Base-by-base conservation (phyloP, 75 land plant species). In the Picea sitchensis region DNA sequence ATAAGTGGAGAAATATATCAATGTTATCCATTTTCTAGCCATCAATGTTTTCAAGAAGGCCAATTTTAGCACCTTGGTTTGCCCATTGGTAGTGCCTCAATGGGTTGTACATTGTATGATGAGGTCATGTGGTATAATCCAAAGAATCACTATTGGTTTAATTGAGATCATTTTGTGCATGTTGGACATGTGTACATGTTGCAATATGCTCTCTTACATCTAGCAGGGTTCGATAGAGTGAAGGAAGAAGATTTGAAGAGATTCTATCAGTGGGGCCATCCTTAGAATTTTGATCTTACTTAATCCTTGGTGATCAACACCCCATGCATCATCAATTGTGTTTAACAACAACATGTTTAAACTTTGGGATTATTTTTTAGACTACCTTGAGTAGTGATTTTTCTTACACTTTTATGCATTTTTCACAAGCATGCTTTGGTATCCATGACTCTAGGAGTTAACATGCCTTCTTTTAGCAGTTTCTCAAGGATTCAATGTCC, bases 221-320 rank as follows among this genome's bases (percentile, higher is more conserved):
- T 85, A 0, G 85, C 87, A 0, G 85, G 85, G 15, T 83, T 80
- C 59, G 85, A 86, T 78, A 80, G 82, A 31, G 87, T 86, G 58
- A 11, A 68, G 81, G 87, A 88, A 65, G 94, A 90, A 63, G 96
- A 94, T 86, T 81, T 95, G 87, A 91, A 90, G 85, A 62, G 59
- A 15, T 95, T 95, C 82, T 84, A 96, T 20, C 98, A 95, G 76
- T 95, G 95, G 95, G 94, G 83, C 81, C 95, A 95, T 76, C 98
- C 98, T 18, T 96, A 95, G 80, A 95, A 95, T 78, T 95, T 95
- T 79, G 98, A 95, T 26, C 26, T 26, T 26, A 26, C 26, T 26
- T 26, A 26, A 26, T 26, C 26, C 26, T 26, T 26, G 26, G 26
- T 26, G 26, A 26, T 26, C 26, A 26, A 26, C 26, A 26, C 26